Conservation (phyloP, 192 early-diverging fungal species). For the Mortierella alpina region DNA sequence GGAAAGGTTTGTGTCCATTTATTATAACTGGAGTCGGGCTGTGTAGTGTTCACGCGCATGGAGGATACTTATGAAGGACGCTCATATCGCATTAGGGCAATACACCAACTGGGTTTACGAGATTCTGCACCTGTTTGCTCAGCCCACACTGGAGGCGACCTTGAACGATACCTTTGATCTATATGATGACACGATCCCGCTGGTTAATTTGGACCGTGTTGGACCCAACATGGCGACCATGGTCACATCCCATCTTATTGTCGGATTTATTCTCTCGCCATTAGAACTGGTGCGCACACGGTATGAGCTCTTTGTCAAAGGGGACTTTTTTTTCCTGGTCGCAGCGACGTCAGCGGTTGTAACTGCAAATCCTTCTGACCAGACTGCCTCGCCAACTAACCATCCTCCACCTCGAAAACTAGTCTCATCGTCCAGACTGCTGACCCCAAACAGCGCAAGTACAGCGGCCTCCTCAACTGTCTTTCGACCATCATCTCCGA, state of each 20-base stretch:
- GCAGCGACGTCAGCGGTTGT: too few species aligned
- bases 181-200: constrained; percentile 87
- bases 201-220: constrained; percentile 67
- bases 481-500: constrained; percentile 80
- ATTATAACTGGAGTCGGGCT: background rate
- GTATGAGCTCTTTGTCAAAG: constrained; percentile 52
- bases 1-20: constrained; percentile 56
- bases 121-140: constrained; percentile 76
- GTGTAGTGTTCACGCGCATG: too few species aligned
- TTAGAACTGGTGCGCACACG: constrained; percentile 90
- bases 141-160: constrained; percentile 87
- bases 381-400: background rate
- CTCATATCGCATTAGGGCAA: constrained; percentile 63
- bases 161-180: constrained; percentile 92
- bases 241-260: constrained; percentile 76
- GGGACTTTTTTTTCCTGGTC: too few species aligned
- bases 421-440: constrained; percentile 88
- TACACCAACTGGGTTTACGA: constrained; percentile 84
- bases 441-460: constrained; percentile 80
- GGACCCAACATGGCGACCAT: constrained; percentile 76
- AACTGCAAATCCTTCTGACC: background rate
- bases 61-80: too few species aligned
- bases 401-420: background rate
- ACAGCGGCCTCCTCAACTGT: constrained; percentile 83
- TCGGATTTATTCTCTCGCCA: constrained; percentile 87